Evolutionary conservation across 305 asterid genomes (phyloP), one percentile per base, ranked within the genome.

Genomic region (Stenogyne calaminthoides): DNA sequence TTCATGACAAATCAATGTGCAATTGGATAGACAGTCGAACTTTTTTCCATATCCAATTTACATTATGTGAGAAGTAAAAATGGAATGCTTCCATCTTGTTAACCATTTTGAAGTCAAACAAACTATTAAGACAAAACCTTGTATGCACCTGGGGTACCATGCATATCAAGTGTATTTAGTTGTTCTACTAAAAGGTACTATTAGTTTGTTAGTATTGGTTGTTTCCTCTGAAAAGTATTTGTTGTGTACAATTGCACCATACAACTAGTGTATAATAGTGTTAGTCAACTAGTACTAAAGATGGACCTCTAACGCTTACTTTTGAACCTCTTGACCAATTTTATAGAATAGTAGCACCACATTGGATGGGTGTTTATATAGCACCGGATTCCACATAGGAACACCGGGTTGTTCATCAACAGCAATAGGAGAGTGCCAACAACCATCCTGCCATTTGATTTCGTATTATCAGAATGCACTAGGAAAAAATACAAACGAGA

Each of bases 301-400:
- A 67, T 42, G 62, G 67, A 64, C 16, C 9, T 34, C 56, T n/a
- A n/a, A 83, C 32, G 72, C 87, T 84, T 86, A 91, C 98, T 90
- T 87, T 78, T 94, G 95, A 78, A 94, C 96, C 20, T 89, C n/a
- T 77, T 78, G 87, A 40, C 97, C 98, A 19, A 91, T 84, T 86
- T 78, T 89, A 71, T 94, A 94, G 84, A 94, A 94, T 22, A 94
- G 77, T 47, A 91, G 88, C 87, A 93, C 71, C 79, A 85, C 94
- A 19, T 77, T 79, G 58, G 91, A 86, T 74, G 95, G 89, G 77
- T 91, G 85, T 83, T 86, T 91, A 78, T 84, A 89, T 7, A 93
- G 80, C 77, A 87, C 96, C 12, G 97, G 98, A 67, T 93, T 91
- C 98, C 98, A 91, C 98, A 93, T 86, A 58, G 97, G 82, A 74